Conservation (phyloP, 1,284 basidiomycete genomes). For the Moniliophthora roreri region DNA sequence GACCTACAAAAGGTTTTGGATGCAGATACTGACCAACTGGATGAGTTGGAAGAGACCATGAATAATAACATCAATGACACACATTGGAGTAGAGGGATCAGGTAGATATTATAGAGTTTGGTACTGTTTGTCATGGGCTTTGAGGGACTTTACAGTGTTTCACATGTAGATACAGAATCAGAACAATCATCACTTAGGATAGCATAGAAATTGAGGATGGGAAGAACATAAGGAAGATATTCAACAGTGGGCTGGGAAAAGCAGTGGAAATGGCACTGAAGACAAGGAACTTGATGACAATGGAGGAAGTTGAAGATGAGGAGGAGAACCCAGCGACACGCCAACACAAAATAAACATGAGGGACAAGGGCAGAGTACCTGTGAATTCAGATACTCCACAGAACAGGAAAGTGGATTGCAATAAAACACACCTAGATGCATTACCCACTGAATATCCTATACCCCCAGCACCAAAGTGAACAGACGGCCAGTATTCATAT, state of each 20-base stretch:
- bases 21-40: no score
- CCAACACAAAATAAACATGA: neutral
- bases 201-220: slow-evolving; percentile 5
- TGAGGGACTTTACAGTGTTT: no score
- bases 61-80: no score
- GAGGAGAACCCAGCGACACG: neutral
- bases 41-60: no score
- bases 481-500: neutral
- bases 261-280: neutral
- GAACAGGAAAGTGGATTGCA: neutral
- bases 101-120: no score
- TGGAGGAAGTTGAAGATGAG: slow-evolving; percentile 3
- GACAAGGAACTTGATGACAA: neutral
- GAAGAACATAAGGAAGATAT: neutral
- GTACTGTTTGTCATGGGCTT: no score
- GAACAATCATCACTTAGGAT: no score
- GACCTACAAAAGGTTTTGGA: no score
- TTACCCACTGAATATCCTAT: neutral
- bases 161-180: no score
- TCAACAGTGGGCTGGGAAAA: slow-evolving; percentile 3
- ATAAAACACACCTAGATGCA: neutral
- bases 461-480: neutral
- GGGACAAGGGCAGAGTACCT: neutral
- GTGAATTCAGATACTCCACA: neutral
- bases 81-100: no score